Evolutionary conservation across 2,329 filamentous ascomycete genomes (phyloP).

Genomic region (Fusarium algeriense): DNA sequence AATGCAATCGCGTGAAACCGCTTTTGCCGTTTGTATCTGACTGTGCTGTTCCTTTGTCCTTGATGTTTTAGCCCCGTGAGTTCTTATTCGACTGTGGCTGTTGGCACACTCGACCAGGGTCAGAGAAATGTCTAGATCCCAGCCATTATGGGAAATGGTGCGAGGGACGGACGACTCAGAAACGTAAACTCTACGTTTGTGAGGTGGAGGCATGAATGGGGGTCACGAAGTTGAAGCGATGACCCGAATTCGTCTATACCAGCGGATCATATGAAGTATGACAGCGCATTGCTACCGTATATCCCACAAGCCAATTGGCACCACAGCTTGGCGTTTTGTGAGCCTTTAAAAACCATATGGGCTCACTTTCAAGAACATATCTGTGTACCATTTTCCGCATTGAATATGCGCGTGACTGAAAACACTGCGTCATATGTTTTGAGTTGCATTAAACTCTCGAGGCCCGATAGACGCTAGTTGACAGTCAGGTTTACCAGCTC

Average conservation of each 20-base stretch:
- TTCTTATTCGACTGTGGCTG: conserved; percentile 4
- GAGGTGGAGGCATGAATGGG: conserved; percentile 43
- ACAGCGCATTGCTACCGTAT: conserved; percentile 15
- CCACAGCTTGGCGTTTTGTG: conserved; percentile 8
- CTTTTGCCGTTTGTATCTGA: conserved; percentile 31
- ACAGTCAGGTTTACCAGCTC: conserved; percentile 23
- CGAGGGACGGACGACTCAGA: conserved; percentile 27
- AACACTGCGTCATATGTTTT: conserved; percentile 32
- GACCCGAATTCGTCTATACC: conserved; percentile 17
- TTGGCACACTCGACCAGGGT: conserved; percentile 10
- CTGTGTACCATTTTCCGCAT: neutral
- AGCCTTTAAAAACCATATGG: conserved; percentile 6
- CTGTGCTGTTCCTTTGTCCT: conserved; percentile 26
- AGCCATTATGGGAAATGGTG: conserved; percentile 40
- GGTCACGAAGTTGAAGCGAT: conserved; percentile 30
- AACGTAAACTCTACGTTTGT: neutral
- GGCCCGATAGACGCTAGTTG: conserved; percentile 32
- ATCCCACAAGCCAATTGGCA: conserved; percentile 17
- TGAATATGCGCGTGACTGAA: conserved; percentile 29
- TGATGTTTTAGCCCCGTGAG: conserved; percentile 8
- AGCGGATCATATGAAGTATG: conserved; percentile 5
- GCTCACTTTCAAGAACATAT: conserved; percentile 15
- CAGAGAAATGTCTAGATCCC: conserved; percentile 29
- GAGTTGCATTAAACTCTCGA: conserved; percentile 35
- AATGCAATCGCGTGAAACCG: conserved; percentile 29